Percentiles rank a stretch among this genome's conserved stretches.
phyloP scores from a whole-genome alignment of 108 stramenopile genomes.

The Stephanodiscus minutulus region DNA sequence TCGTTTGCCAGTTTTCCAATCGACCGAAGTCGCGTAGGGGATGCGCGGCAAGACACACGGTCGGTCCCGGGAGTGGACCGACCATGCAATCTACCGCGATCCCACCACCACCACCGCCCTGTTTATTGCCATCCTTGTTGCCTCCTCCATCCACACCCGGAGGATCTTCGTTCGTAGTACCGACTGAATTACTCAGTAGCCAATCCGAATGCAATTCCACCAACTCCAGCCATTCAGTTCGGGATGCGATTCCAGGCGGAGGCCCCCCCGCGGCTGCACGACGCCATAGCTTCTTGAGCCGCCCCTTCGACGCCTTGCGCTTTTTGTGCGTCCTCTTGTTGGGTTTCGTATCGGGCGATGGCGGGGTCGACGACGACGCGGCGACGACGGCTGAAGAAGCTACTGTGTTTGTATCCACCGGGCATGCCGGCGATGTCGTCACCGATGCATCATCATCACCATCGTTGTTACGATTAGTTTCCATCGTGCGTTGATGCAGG shows the following conservation, averaged over 20 bases:
- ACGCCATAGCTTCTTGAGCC: conserved; percentile 42
- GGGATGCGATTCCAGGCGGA: conserved; percentile 39
- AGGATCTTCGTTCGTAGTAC: not conserved
- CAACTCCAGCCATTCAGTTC: conserved; percentile 37
- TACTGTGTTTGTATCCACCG: not conserved
- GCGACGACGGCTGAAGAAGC: not conserved
- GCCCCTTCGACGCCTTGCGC: conserved; percentile 39
- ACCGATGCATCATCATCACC: conserved; percentile 2
- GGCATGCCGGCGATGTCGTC: not conserved
- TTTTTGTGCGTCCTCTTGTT: conserved; percentile 43
- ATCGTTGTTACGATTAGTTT: not conserved
- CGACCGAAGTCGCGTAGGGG: conserved; percentile 17
- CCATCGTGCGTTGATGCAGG: not conserved
- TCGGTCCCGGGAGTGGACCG: conserved; percentile 35
- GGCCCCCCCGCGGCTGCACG: conserved; percentile 28
- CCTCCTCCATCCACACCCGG: conserved; percentile 3
- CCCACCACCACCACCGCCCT: too few species aligned
- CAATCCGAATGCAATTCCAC: conserved; percentile 31
- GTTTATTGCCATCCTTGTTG: too few species aligned
- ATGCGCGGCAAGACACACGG: conserved; percentile 10
- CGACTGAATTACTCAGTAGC: conserved; percentile 3
- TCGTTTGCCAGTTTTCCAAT: conserved; percentile 47
- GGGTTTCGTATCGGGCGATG: conserved; percentile 3
- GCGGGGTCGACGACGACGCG: not conserved
- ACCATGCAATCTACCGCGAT: conserved; percentile 6